Base-by-base conservation (phyloP, 164 flowering plant genomes). In the Berberis thunbergii region DNA sequence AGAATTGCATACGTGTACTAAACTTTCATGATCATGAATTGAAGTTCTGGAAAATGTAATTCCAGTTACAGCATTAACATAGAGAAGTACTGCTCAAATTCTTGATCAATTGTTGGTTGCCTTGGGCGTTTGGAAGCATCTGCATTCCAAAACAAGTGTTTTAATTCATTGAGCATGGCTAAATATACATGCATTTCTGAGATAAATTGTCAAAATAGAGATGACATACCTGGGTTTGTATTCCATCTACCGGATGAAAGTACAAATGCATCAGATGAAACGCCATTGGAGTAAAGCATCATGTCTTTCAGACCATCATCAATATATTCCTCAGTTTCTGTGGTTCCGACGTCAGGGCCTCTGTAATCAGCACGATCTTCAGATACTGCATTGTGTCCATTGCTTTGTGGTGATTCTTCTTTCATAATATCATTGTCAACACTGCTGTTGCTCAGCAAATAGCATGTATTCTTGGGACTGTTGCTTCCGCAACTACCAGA, bases 91-190 rank as follows among this genome's bases (percentile, higher is more conserved):
- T 91, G 82, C 79, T 88, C 97, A 49, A 91, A 91, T 74, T 88
- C 97, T 78, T 86, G 87, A 77, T 91, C 97, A 70, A 91, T 91
- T 44, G 97, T 91, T 43, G 88, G 88, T 60, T 77, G 83, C 76
- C 78, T 76, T 10, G 60, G 12, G 6, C 67, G 57, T 40, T n/a
- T 57, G 70, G 54, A 73, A 44, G 73, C 59, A 59, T 79, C 95
- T 86, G 89, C 83, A 78, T 64, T 48, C 66, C 26, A 26, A 26
- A 26, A 26, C 26, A 26, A 26, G 26, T 26, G 26, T 26, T 26
- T 26, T 26, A 26, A 26, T 26, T 26, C 26, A 26, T 26, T 26
- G 26, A 26, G 26, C 26, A 26, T 26, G 26, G 26, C 26, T 26
- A 26, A 26, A 26, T 6, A 1, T 1, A 8, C 6, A 6, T 55